Conservation (phyloP, 2,329 filamentous ascomycete genomes). For the Pyrenochaeta sp. region DNA sequence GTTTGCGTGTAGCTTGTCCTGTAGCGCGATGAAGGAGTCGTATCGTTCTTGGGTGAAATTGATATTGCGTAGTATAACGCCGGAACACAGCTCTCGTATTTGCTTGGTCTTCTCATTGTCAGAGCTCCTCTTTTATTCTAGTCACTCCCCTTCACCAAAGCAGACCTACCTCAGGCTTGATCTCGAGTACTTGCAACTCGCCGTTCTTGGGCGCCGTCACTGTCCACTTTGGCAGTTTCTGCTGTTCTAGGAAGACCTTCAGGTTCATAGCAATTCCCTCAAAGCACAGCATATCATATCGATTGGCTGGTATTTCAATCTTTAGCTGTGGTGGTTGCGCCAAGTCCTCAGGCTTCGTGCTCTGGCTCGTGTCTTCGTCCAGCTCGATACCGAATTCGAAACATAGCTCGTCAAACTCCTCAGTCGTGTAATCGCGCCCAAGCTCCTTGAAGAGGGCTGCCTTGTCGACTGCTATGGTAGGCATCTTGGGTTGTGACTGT, state of each 20-base stretch:
- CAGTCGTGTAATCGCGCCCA: slow-evolving; percentile 87
- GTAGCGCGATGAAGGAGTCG: slow-evolving; percentile 95
- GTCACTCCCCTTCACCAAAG: neutral
- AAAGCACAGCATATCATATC: slow-evolving; percentile 94
- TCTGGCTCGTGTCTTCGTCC: slow-evolving; percentile 75
- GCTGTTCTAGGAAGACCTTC: slow-evolving; percentile 88
- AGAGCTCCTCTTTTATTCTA: slow-evolving; percentile 7
- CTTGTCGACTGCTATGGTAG: slow-evolving; percentile 97
- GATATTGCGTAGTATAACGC: slow-evolving; percentile 87
- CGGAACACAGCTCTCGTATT: slow-evolving; percentile 88
- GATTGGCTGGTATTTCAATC: slow-evolving; percentile 97
- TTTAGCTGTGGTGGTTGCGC: slow-evolving; percentile 93
- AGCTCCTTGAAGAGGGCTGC: slow-evolving; percentile 93
- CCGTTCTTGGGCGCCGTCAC: slow-evolving; percentile 76
- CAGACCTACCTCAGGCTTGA: slow-evolving; percentile 67
- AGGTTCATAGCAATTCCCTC: slow-evolving; percentile 96
- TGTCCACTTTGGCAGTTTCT: slow-evolving; percentile 79
- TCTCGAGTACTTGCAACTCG: slow-evolving; percentile 80
- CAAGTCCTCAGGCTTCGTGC: slow-evolving; percentile 47
- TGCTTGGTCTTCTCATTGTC: slow-evolving; percentile 67
- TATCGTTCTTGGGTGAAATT: slow-evolving; percentile 92
- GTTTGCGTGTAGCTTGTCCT: slow-evolving; percentile 98
- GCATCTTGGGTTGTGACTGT: slow-evolving; percentile 68
- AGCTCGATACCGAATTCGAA: slow-evolving; percentile 99
- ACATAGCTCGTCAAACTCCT: slow-evolving; percentile 96